Conservation (phyloP, 176 grass and related monocot species). For the Cenchrus americanus region DNA sequence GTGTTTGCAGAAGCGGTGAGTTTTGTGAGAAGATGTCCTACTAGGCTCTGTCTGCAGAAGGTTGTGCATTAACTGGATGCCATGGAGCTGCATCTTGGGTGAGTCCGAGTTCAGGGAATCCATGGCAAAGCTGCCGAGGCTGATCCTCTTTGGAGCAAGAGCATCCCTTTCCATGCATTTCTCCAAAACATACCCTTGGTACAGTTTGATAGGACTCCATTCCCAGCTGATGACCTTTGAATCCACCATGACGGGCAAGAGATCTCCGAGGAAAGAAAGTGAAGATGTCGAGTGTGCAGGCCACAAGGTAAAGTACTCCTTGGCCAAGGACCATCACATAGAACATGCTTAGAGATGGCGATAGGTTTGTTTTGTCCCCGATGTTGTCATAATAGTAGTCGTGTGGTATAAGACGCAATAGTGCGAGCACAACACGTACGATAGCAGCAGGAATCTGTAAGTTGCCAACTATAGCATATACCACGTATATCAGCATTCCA, state of each 20-base stretch:
- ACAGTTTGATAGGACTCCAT: neutral
- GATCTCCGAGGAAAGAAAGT: neutral
- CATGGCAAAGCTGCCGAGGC: conserved; percentile 17
- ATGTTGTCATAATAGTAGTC: neutral
- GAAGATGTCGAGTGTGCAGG: neutral
- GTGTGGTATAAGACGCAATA: fast-evolving
- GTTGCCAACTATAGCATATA: neutral
- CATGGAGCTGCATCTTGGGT: conserved; percentile 16
- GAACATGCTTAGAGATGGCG: neutral
- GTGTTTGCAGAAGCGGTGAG: neutral
- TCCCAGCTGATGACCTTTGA: neutral
- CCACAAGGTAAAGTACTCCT: conserved; percentile 23
- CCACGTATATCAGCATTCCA: fast-evolving
- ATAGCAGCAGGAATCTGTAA: conserved; percentile 28
- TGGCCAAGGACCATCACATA: conserved; percentile 30
- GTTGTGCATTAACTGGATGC: neutral
- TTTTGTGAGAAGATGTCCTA: neutral
- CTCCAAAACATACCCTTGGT: conserved; percentile 23
- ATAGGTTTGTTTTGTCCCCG: neutral
- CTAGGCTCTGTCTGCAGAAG: neutral
- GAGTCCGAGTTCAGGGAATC: conserved; percentile 15
- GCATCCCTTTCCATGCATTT: conserved; percentile 17
- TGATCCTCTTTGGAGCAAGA: conserved; percentile 10
- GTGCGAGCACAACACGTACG: neutral
- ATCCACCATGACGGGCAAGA: neutral